A percentile compares a stretch with the other conserved stretches of the same genome.
These are phyloP conservation scores for Candida sithepensis DNA, from an alignment of 805 yeast genomes.

Conservation along the genomic window DNA sequence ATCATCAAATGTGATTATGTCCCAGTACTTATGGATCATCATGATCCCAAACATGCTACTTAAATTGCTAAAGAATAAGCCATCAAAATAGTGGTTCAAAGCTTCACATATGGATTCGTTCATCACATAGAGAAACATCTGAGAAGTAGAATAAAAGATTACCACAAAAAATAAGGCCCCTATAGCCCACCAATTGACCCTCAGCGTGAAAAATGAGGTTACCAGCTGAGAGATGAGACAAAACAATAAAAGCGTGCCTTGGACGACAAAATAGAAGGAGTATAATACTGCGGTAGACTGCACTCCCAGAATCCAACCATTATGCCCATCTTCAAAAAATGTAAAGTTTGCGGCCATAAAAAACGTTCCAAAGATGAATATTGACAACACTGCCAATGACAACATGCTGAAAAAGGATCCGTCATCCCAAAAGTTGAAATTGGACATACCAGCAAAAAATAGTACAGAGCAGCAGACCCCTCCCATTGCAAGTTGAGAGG, in stretches of 20 bases:
- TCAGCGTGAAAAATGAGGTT: constrained; percentile 63
- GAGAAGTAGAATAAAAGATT: constrained; percentile 78
- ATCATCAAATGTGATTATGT: constrained; percentile 91
- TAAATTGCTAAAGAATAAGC: constrained; percentile 77
- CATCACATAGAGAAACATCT: constrained; percentile 67
- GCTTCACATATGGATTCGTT: constrained; percentile 63
- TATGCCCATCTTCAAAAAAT: constrained; percentile 57
- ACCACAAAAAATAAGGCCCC: constrained; percentile 76
- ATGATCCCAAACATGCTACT: constrained; percentile 78
- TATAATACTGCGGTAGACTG: constrained; percentile 65
- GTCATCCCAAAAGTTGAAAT: constrained; percentile 93
- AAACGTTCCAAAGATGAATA: constrained; percentile 56
- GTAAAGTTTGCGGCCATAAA: constrained; percentile 71
- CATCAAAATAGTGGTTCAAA: constrained; percentile 85
- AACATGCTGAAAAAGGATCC: constrained; percentile 70
- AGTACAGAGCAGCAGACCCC: constrained; percentile 70
- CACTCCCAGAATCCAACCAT: constrained; percentile 35
- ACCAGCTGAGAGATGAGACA: constrained; percentile 68
- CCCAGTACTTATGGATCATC: constrained; percentile 98
- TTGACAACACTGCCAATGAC: constrained; percentile 48
- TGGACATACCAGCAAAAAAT: constrained; percentile 70
- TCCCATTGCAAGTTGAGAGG: constrained; percentile 71
- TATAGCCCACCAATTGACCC: constrained; percentile 75
- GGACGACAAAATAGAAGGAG: constrained; percentile 64
- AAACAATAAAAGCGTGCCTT: constrained; percentile 58